Evolutionary conservation across 129 eudicot species (phyloP).

Genomic region (Centaurea solstitialis): DNA sequence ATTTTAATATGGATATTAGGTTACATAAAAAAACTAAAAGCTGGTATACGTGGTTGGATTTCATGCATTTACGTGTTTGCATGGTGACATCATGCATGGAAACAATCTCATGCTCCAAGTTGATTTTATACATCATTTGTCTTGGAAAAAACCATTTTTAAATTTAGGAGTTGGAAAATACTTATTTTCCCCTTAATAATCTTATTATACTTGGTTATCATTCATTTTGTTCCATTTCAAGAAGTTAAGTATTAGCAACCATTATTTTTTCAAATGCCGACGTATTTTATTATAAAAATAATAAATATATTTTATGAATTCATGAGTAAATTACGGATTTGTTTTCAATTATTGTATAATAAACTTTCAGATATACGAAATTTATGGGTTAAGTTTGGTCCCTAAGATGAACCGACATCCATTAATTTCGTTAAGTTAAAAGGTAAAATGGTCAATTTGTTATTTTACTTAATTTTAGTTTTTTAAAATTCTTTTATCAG

Average conservation of each 20-base stretch:
- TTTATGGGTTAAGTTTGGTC: too few species aligned
- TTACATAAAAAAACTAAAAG: neutral
- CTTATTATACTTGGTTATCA: neutral
- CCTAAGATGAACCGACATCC: too few species aligned
- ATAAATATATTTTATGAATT: too few species aligned
- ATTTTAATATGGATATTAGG: neutral
- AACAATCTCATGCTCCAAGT: neutral
- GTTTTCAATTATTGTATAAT: too few species aligned
- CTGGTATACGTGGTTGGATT: neutral
- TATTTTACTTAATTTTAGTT: too few species aligned
- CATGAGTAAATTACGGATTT: too few species aligned
- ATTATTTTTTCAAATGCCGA: too few species aligned
- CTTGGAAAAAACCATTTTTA: neutral
- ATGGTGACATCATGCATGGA: constrained; percentile 30
- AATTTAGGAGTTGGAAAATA: neutral
- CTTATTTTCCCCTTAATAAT: neutral
- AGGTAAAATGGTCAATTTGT: too few species aligned
- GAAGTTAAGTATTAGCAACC: neutral
- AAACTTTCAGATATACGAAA: too few species aligned
- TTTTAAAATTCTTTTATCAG: too few species aligned
- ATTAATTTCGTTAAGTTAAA: too few species aligned
- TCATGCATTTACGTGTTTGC: constrained; percentile 22
- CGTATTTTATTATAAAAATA: too few species aligned
- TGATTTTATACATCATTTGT: constrained; percentile 23
- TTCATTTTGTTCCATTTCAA: neutral